These are phyloP conservation scores for Neurospora cerealis DNA, from an alignment of 495 filamentous ascomycete genomes.

Conservation along the genomic window DNA sequence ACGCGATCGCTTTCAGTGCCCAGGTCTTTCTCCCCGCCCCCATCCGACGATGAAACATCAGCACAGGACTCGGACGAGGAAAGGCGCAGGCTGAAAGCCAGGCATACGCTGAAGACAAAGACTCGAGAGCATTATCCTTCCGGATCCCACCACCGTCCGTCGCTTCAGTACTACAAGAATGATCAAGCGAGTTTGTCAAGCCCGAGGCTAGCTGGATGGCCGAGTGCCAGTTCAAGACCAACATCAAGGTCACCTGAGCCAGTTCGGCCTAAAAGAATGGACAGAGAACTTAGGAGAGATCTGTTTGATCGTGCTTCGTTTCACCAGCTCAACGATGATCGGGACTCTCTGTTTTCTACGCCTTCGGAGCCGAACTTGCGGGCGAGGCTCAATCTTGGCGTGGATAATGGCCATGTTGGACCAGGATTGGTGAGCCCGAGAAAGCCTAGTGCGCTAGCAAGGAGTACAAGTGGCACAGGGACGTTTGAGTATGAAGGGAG, in stretches of 20 bases:
- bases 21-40: not conserved
- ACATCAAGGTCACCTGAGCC: not conserved
- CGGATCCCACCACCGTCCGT: not conserved
- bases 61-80: not conserved
- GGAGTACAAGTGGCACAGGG: not conserved
- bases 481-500: not conserved
- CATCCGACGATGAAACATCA: not conserved
- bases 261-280: not conserved
- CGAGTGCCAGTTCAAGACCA: not conserved
- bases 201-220: conserved; percentile 3
- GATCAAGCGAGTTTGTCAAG: conserved; percentile 7
- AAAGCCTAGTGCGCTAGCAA: not conserved
- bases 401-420: not conserved
- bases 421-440: not conserved
- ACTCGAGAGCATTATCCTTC: not conserved
- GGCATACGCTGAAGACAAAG: not conserved
- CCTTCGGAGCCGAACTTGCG: not conserved
- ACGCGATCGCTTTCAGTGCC: not conserved
- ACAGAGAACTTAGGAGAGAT: not conserved
- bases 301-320: not conserved
- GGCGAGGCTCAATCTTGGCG: not conserved
- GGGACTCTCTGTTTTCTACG: not conserved
- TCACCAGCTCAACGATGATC: not conserved
- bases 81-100: not conserved
- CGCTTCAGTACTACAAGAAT: conserved; percentile 9